Percentiles rank a stretch among this genome's conserved stretches.
Conservation (phyloP, 495 filamentous ascomycete genomes). For the Bryoglossum gracile region DNA sequence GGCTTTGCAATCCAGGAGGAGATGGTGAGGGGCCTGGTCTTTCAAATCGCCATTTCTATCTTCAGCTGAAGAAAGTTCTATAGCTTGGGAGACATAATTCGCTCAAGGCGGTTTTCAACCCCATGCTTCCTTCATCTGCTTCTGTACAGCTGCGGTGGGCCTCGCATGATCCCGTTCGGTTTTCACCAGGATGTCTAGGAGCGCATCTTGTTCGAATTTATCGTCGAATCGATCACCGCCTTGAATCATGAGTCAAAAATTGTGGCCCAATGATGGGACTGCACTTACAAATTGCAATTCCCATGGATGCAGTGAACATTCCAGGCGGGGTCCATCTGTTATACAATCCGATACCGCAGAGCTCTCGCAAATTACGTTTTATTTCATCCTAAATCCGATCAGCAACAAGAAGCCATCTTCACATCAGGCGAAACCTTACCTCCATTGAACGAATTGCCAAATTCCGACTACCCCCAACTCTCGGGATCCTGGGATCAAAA, state of each 20-base stretch:
- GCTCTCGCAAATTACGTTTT: conserved; percentile 33
- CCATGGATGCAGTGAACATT: conserved; percentile 49
- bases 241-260: conserved; percentile 18
- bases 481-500: conserved; percentile 36
- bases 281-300: conserved; percentile 42
- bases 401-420: no score
- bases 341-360: conserved; percentile 45
- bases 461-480: conserved; percentile 28
- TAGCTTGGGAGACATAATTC: no score
- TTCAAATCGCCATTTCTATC: no score
- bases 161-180: conserved; percentile 39
- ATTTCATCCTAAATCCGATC: conserved; percentile 36
- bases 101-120: conserved; percentile 25
- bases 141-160: conserved; percentile 35
- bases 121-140: conserved; percentile 35
- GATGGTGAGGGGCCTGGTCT: no score
- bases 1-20: no score
- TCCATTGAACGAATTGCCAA: conserved; percentile 28
- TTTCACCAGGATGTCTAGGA: conserved; percentile 34
- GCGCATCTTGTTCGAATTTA: conserved; percentile 34
- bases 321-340: conserved; percentile 45
- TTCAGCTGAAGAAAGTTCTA: no score
- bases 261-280: not conserved
- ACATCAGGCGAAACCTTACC: conserved; percentile 20
- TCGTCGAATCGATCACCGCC: conserved; percentile 41